Percentiles rank a stretch among this genome's conserved stretches.
These are phyloP conservation scores for Acanthamoeba polyphaga DNA, from an alignment of 208 protist genomes.

Conservation along the genomic window DNA sequence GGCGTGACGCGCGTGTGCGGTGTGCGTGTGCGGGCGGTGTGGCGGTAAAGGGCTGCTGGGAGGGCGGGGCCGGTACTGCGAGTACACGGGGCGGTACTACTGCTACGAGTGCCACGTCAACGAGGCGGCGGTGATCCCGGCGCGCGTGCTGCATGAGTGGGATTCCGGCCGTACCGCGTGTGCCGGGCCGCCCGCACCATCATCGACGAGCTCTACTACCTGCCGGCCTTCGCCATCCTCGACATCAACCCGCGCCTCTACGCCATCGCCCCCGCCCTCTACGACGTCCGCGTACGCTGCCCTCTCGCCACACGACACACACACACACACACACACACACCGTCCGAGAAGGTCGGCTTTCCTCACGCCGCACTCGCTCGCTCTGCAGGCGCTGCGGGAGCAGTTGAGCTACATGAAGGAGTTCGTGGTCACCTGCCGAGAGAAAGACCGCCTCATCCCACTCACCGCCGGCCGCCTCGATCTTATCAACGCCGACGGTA, in stretches of 20 bases:
- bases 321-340: too few relatives aligned
- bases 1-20: background rate
- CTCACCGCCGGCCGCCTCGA: background rate
- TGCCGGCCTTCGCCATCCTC: slow-evolving; percentile 41
- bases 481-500: background rate
- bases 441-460: slow-evolving; percentile 5
- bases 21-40: background rate
- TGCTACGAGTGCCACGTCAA: slow-evolving; percentile 70
- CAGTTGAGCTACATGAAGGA: slow-evolving; percentile 72
- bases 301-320: too few relatives aligned
- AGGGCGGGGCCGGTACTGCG: slow-evolving; percentile 46
- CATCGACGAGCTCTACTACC: slow-evolving; percentile 23
- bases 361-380: too few relatives aligned
- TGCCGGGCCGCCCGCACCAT: slow-evolving; percentile 29
- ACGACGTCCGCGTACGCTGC: background rate
- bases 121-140: slow-evolving; percentile 46
- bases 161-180: slow-evolving; percentile 47
- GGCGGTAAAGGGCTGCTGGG: background rate
- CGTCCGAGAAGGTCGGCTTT: too few relatives aligned
- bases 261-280: background rate
- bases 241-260: slow-evolving; percentile 70
- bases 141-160: slow-evolving; percentile 74
- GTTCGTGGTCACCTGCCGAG: slow-evolving; percentile 64
- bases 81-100: slow-evolving; percentile 77
- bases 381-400: background rate